Evolutionary conservation across 2,329 filamentous ascomycete genomes (phyloP).

Genomic region (Fusarium chlamydosporum): DNA sequence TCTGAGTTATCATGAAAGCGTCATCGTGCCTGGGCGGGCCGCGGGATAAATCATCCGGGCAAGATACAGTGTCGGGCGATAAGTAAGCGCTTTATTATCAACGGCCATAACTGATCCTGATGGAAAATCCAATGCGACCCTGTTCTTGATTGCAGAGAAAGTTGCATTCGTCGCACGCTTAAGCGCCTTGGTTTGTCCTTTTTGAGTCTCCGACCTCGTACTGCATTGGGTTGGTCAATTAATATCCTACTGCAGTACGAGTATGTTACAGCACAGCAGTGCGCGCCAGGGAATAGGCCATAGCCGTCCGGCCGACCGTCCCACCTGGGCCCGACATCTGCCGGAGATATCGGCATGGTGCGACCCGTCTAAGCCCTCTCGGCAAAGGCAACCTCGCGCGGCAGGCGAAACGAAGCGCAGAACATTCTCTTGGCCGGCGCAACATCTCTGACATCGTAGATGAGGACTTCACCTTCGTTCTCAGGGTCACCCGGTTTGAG

Average conservation of each 20-base stretch:
- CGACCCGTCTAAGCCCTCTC: constrained; percentile 48
- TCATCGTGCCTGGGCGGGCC: constrained; percentile 41
- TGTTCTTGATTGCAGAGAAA: constrained; percentile 28
- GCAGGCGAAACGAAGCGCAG: constrained; percentile 91
- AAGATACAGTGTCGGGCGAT: constrained; percentile 36
- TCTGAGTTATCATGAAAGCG: constrained; percentile 39
- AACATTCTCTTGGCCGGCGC: constrained; percentile 97
- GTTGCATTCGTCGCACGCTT: constrained; percentile 26
- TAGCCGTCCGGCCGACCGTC: constrained; percentile 21
- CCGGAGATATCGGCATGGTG: constrained; percentile 26
- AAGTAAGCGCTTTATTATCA: constrained; percentile 29
- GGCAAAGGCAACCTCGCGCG: constrained; percentile 84
- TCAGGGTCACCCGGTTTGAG: constrained; percentile 63
- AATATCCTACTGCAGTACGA: constrained; percentile 13
- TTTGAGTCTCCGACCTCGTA: constrained; percentile 26
- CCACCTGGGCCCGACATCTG: constrained; percentile 32
- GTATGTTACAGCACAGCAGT: constrained; percentile 15
- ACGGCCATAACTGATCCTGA: constrained; percentile 20
- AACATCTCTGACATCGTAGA: constrained; percentile 85
- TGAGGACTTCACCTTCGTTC: constrained; percentile 64
- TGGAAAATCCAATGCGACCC: constrained; percentile 27
- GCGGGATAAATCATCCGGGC: constrained; percentile 19
- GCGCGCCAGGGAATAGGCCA: background rate
- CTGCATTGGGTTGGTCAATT: constrained; percentile 19
- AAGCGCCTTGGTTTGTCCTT: constrained; percentile 18